Conservation (phyloP, 176 grass and related monocot genomes). For the Carex littledalei region DNA sequence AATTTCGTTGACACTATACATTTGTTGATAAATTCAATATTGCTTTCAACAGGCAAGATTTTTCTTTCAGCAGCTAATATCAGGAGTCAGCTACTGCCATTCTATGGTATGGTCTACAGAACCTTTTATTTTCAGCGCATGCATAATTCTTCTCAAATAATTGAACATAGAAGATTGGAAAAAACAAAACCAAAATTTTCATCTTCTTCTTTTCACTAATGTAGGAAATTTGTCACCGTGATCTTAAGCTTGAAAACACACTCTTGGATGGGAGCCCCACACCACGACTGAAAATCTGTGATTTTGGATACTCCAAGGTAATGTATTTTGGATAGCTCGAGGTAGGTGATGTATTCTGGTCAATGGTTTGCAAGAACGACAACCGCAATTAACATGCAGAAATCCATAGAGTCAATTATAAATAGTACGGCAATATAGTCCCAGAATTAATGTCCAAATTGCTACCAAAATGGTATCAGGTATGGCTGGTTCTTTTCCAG, state of each 20-base stretch:
- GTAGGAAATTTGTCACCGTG: constrained; percentile 94
- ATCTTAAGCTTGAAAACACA: constrained; percentile 98
- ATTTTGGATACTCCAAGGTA: constrained; percentile 98
- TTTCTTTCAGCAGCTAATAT: constrained; percentile 93
- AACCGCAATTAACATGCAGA: background rate
- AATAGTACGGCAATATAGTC: no score
- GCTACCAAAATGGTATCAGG: background rate
- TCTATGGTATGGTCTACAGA: constrained; percentile 60
- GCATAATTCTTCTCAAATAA: background rate
- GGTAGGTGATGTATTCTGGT: background rate
- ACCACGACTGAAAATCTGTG: constrained; percentile 87
- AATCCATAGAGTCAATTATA: background rate
- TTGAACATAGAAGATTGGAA: background rate
- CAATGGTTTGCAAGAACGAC: background rate
- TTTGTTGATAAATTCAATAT: background rate
- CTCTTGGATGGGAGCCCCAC: constrained; percentile 85
- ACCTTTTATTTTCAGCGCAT: background rate
- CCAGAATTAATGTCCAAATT: background rate
- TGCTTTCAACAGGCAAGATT: constrained; percentile 54
- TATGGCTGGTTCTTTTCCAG: background rate
- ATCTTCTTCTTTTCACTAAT: background rate
- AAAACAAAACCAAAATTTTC: background rate
- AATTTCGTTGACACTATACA: background rate
- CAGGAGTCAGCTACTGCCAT: constrained; percentile 94
- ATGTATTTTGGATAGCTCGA: background rate